Evolutionary conservation across 2,329 filamentous ascomycete species (phyloP), one percentile per base, ranked within the genome.

Genomic region (Pseudogymnoascus sp.): DNA sequence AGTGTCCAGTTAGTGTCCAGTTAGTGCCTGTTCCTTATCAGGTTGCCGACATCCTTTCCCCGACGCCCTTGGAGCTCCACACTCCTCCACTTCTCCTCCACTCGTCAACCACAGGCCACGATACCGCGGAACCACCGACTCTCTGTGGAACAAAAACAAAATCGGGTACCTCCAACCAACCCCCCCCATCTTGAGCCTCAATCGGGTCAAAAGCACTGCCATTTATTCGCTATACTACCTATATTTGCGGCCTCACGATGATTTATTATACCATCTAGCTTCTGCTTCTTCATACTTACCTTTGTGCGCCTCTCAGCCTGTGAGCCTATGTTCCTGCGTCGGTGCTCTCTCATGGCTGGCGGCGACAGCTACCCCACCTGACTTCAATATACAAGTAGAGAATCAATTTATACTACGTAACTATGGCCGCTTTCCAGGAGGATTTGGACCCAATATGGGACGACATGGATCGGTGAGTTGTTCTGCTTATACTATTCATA

Each of bases 391-490:
- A 67, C 68, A 69, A 70, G 66, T 66, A 71, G 66, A 70, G 65
- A 63, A 65, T 66, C 66, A 71, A 68, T 69, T 63, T 66, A 70
- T 66, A 61, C 46, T 67, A 65, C 63, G 63, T 62, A 68, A 70
- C 66, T 63, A 78, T 77, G 74, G 73, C 73, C 60, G 76, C 75
- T 65, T 69, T 76, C 69, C 78, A 83, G 73, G 74, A 74, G 70
- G 79, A 81, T 61, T 70, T 79, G 63, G 85, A 86, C 78, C 82
- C 82, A 79, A 79, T 86, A 81, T 71, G 71, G 41, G 71, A 73
- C 35, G 70, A 70, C 41, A 53, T 73, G 65, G 71, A 73, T 65
- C 70, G 62, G 62, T 62, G 31, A 50, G 59, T 31, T 62, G 12
- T 31, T 64, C 26, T 43, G 38, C 43, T 60, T 31, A 78, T 76